These are phyloP conservation scores for Phytophthora litchii DNA, from an alignment of 352 stramenopile species.

Conservation along the genomic window DNA sequence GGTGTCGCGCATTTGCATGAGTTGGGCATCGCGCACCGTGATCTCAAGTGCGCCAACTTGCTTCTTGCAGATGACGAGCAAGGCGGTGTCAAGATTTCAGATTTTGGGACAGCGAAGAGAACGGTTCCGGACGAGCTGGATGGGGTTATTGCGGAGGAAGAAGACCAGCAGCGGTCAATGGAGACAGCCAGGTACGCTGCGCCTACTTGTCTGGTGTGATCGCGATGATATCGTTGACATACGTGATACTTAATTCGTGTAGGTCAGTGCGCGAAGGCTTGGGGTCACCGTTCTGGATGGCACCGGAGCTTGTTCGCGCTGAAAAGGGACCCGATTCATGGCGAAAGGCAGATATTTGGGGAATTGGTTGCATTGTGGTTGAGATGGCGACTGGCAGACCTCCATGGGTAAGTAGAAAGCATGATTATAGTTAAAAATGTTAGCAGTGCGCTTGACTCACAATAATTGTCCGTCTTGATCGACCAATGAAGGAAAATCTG, in stretches of 20 bases:
- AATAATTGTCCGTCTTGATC: background rate
- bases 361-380: conserved; percentile 87
- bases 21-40: conserved; percentile 77
- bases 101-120: conserved; percentile 85
- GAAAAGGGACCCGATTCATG: conserved; percentile 72
- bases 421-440: too few relatives aligned
- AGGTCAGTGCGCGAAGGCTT: conserved; percentile 75
- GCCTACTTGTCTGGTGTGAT: background rate
- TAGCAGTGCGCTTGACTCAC: background rate
- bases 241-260: background rate
- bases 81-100: conserved; percentile 82
- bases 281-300: conserved; percentile 96
- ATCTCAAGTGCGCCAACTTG: conserved; percentile 90
- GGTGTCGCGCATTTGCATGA: conserved; percentile 80
- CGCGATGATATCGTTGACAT: background rate
- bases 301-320: conserved; percentile 93
- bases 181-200: conserved; percentile 30
- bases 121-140: conserved; percentile 2
- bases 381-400: conserved; percentile 90
- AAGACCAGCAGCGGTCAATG: conserved; percentile 16
- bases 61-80: conserved; percentile 57
- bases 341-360: conserved; percentile 93
- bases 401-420: conserved; percentile 66
- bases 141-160: background rate
- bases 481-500: conserved; percentile 54